Conservation (phyloP, 2,329 filamentous ascomycete species). For the Aspergillus proliferans region DNA sequence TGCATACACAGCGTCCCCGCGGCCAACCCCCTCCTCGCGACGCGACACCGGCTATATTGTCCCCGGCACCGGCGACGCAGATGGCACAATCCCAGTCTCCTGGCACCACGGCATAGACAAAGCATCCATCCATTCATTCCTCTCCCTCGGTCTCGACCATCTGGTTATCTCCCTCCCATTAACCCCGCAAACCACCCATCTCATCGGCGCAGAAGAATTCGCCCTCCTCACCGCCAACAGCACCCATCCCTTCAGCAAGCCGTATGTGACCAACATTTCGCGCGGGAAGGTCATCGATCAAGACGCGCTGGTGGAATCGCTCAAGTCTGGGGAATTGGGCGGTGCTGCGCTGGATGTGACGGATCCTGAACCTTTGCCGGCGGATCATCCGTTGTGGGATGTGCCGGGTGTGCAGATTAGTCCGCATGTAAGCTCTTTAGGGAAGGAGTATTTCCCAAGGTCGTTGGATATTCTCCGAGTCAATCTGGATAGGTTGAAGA, state of each 20-base stretch:
- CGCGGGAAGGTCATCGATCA: conserved; percentile 60
- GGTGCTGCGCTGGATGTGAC: conserved; percentile 74
- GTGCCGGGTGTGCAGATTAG: conserved; percentile 64
- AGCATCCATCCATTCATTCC: conserved; percentile 47
- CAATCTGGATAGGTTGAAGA: conserved; percentile 51
- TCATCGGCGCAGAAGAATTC: conserved; percentile 53
- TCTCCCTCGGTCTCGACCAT: conserved; percentile 51
- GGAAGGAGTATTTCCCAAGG: conserved; percentile 50
- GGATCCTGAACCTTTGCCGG: conserved; percentile 69
- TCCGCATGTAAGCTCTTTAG: conserved; percentile 57
- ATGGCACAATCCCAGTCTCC: conserved; percentile 48
- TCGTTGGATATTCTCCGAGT: conserved; percentile 52
- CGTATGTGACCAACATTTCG: conserved; percentile 66
- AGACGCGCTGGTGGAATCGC: conserved; percentile 55
- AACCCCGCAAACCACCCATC: conserved; percentile 49
- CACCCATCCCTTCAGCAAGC: conserved; percentile 31
- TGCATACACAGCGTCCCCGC: conserved; percentile 67
- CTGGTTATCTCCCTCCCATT: conserved; percentile 53
- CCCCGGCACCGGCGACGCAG: conserved; percentile 57
- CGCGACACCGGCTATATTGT: conserved; percentile 62
- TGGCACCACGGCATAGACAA: conserved; percentile 55
- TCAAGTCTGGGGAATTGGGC: conserved; percentile 48
- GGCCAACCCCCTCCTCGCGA: conserved; percentile 59
- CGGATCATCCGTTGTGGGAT: conserved; percentile 62
- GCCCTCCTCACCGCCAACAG: conserved; percentile 41